Base-by-base conservation (phyloP, 768 basidiomycete species). In the Tephrocybe sp. region DNA sequence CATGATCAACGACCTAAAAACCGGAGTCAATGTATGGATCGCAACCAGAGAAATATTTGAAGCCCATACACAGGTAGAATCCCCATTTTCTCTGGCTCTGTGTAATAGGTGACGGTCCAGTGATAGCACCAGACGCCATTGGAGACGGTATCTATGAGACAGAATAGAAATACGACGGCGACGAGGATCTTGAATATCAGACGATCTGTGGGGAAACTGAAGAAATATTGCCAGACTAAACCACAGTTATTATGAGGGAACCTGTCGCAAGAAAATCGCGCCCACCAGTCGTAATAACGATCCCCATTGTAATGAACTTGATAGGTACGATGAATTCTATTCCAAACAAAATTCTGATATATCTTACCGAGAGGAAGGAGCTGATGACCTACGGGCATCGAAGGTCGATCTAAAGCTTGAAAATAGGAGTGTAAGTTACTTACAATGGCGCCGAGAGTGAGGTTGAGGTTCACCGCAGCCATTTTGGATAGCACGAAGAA, bases 381-480 rank as follows among this genome's bases (percentile, higher is more conserved):
- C 45, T 38, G n/a, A 47, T 36, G 13, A 38, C 45, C 45, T 47
- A 16, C 3, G 24, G 19, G 15, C 3, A 28, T 9, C 9, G 42
- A 6, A 3, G 22, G 9, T 5, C 9, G 6, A 27, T 21, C 8
- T 11, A 39, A 35, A n/a, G 19, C 25, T 15, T 24, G 6, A 15
- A 26, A 47, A 2, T 16, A 2, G 27, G 6, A 12, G n/a, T 26
- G 35, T 16, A 47, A 38, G 11, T 8, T 7, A 35, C 45, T 37
- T 25, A 47, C 45, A 18, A 47, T 47, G 35, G 45, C 35, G n/a
- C 45, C 45, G 27, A 47, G 45, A 1, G 45, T 47, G 15, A 47
- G 21, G 28, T 37, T 36, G 26, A 47, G 24, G n/a, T 3, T 25
- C 21, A 24, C 31, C 21, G 36, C 13, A 4, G 24, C 36, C 35